Conservation (phyloP, 768 basidiomycete genomes). For the Candolleomyces aberdarensis region DNA sequence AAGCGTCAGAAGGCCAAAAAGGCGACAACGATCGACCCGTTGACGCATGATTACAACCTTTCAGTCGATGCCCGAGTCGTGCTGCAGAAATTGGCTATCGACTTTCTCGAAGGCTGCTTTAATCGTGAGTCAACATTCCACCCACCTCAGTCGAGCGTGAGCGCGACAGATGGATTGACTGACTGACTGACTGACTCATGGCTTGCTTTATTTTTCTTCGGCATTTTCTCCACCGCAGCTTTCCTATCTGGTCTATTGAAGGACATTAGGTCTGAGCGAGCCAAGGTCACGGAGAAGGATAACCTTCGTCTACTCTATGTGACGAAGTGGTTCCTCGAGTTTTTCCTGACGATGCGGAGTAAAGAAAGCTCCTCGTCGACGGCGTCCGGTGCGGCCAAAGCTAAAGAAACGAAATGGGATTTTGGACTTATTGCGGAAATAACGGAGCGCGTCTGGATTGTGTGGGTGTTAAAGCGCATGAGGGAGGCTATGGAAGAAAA, state of each 20-base stretch:
- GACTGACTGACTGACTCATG: background rate
- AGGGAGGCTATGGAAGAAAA: conserved; percentile 87
- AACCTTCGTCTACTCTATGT: conserved; percentile 85
- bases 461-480: conserved; percentile 90
- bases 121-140: conserved; percentile 60
- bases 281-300: conserved; percentile 94
- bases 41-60: conserved; percentile 65
- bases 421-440: conserved; percentile 82
- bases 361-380: conserved; percentile 28
- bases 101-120: conserved; percentile 82
- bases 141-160: background rate
- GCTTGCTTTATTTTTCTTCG: background rate
- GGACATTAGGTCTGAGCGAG: conserved; percentile 90
- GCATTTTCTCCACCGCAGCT: conserved; percentile 40
- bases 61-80: conserved; percentile 59
- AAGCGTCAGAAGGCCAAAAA: conserved; percentile 62
- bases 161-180: background rate
- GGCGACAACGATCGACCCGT: conserved; percentile 60
- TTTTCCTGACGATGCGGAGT: conserved; percentile 63
- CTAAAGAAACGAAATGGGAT: conserved; percentile 42
- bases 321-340: conserved; percentile 89
- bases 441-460: conserved; percentile 81
- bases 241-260: conserved; percentile 83
- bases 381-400: conserved; percentile 14
- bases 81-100: conserved; percentile 65